Base-by-base conservation (phyloP, 2,329 filamentous ascomycete genomes). In the Botrytis porri region DNA sequence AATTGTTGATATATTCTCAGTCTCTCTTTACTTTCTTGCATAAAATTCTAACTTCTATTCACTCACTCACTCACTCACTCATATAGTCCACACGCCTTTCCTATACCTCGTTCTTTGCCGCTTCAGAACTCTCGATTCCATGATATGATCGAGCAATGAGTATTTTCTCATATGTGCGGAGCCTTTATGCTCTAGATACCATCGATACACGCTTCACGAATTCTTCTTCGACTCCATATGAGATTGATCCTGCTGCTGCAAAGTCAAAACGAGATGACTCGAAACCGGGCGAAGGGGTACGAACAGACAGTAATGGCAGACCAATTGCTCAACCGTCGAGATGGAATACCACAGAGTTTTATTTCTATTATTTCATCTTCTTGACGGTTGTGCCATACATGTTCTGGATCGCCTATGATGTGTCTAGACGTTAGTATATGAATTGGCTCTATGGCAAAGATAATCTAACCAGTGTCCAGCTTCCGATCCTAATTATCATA, bases 271-370 rank as follows among this genome's bases (percentile, higher is more conserved):
- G 77, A 72, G 77, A 80, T 70, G 77, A 77, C 72, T 78, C 76
- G 48, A 73, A 76, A 66, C 76, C 75, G 66, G 77, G 77, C 66
- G 73, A 74, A 73, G 81, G 76, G 62, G 80, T 78, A 73, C 77
- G 71, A 78, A 78, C 78, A 83, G 81, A 81, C 81, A 81, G 75
- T 81, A 82, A 74, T 80, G 81, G 77, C 81, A 82, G 72, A 82
- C 84, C 77, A 85, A 85, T 82, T 81, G 84, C 82, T 72, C 85
- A 88, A 75, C 88, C 89, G 51, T 88, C 95, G 61, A 92, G 88
- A 90, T 99, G 95, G 95, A 89, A 87, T 37, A 97, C 94, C 0
- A 87, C 88, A 4, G 96, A 99, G 83, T 98, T 96, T 84, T 92
- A 89, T 81, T 78, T 94, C 71, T 98, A 99, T 84, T 92, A 90